Percentiles rank a stretch among this genome's conserved stretches.
These are phyloP conservation scores for Nannizzia gypsea DNA, from an alignment of 2,329 filamentous ascomycete species.

Conservation along the genomic window DNA sequence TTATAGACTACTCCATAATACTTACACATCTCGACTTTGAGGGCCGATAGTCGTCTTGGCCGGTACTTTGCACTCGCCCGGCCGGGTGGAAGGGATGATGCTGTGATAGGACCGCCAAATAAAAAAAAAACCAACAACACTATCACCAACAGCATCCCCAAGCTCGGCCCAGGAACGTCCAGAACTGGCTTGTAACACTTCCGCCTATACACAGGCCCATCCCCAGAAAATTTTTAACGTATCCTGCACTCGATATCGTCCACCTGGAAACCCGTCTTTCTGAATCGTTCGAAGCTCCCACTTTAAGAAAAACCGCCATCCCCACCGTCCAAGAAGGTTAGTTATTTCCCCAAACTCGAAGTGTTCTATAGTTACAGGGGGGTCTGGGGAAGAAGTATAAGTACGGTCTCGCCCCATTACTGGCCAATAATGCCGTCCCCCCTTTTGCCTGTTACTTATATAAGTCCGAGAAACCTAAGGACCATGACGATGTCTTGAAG, in stretches of 20 bases:
- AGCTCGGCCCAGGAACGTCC: not conserved
- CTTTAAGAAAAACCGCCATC: not conserved
- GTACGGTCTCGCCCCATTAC: conserved; percentile 2
- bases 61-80: not conserved
- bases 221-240: too few species aligned
- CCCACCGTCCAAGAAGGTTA: conserved; percentile 1
- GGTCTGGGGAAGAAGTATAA: conserved; percentile 4
- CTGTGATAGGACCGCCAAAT: not conserved
- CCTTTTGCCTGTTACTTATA: not conserved
- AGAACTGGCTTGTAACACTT: not conserved
- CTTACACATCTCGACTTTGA: not conserved
- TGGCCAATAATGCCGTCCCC: not conserved
- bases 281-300: not conserved
- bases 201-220: not conserved
- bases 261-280: not conserved
- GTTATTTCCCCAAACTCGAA: conserved; percentile 4
- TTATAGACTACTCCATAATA: not conserved
- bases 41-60: not conserved
- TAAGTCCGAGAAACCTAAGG: not conserved
- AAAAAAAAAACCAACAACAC: not conserved
- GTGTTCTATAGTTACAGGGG: not conserved
- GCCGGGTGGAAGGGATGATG: not conserved
- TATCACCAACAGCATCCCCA: not conserved
- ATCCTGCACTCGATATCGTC: too few species aligned
- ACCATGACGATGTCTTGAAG: not conserved